Evolutionary conservation across 768 basidiomycete species (phyloP).

Genomic region (Tephrocybe sp.): DNA sequence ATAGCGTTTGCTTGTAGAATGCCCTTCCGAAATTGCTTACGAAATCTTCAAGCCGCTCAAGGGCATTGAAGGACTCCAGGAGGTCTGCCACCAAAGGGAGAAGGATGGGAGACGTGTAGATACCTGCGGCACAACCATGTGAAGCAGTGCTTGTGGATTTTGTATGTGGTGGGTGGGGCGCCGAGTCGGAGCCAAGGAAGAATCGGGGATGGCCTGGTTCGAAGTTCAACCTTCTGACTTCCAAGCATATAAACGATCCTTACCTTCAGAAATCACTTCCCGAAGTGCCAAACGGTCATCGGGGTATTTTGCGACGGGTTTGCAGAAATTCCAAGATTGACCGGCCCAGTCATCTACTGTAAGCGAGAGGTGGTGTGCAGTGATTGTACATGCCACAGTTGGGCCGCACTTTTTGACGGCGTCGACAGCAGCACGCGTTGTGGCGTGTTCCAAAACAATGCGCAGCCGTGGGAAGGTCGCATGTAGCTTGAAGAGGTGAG

Average conservation of each 20-base stretch:
- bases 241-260: conserved; percentile 6
- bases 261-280: conserved; percentile 75
- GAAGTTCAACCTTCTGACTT: not conserved
- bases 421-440: conserved; percentile 88
- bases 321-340: conserved; percentile 95
- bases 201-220: conserved; percentile 85
- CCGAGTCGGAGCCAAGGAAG: conserved; percentile 96
- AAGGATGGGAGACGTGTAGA: conserved; percentile 93
- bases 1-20: conserved; percentile 62
- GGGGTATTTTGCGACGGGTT: conserved; percentile 96
- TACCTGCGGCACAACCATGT: conserved; percentile 87
- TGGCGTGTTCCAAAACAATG: conserved; percentile 97
- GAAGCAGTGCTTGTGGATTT: conserved; percentile 72
- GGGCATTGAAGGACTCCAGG: conserved; percentile 82
- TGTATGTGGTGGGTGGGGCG: conserved; percentile 77
- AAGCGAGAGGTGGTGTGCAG: conserved; percentile 91
- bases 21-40: conserved; percentile 74
- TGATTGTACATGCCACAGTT: conserved; percentile 95
- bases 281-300: conserved; percentile 84
- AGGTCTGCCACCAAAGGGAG: conserved; percentile 89
- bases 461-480: conserved; percentile 82
- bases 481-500: conserved; percentile 83
- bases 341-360: conserved; percentile 98
- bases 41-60: conserved; percentile 81
- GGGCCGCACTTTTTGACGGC: conserved; percentile 73